Percentiles rank a stretch among this genome's conserved stretches.
Evolutionary conservation across 2,329 filamentous ascomycete genomes (phyloP).

Genomic region (Helicocarpus griseus): DNA sequence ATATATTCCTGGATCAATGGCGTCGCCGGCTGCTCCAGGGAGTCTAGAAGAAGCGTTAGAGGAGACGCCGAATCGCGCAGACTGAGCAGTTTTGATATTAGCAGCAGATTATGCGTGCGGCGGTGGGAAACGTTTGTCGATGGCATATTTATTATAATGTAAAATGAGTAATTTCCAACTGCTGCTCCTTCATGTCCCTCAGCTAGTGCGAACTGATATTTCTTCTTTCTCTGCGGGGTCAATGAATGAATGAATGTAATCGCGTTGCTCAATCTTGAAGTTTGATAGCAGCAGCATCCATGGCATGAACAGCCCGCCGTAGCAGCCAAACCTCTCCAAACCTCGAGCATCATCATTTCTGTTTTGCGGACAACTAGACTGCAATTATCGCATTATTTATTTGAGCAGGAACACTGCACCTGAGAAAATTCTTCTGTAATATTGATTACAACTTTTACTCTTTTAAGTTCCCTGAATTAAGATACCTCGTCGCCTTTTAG

Average conservation of each 20-base stretch:
- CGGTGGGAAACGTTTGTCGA: conserved; percentile 47
- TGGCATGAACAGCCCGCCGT: too few species aligned
- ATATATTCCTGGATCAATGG: conserved; percentile 66
- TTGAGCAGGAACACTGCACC: too few species aligned
- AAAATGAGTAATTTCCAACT: conserved; percentile 7
- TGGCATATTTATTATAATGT: conserved; percentile 21
- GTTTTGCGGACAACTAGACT: neutral
- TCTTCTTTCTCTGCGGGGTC: too few species aligned
- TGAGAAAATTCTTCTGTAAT: neutral
- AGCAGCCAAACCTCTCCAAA: neutral
- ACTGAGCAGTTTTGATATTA: conserved; percentile 73
- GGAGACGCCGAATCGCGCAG: conserved; percentile 72
- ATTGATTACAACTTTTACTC: too few species aligned
- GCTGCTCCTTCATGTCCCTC: neutral
- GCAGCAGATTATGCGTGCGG: conserved; percentile 71
- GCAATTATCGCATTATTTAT: too few species aligned
- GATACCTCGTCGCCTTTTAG: neutral
- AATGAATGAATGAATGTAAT: too few species aligned
- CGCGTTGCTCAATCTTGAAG: too few species aligned
- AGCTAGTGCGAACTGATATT: too few species aligned
- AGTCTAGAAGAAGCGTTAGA: conserved; percentile 77
- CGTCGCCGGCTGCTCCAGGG: conserved; percentile 66
- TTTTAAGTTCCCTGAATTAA: neutral
- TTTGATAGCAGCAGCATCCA: conserved; percentile 5
- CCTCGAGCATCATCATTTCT: neutral